Conservation (phyloP, 2,329 filamentous ascomycete genomes). For the Kalaharituber pfeilii region DNA sequence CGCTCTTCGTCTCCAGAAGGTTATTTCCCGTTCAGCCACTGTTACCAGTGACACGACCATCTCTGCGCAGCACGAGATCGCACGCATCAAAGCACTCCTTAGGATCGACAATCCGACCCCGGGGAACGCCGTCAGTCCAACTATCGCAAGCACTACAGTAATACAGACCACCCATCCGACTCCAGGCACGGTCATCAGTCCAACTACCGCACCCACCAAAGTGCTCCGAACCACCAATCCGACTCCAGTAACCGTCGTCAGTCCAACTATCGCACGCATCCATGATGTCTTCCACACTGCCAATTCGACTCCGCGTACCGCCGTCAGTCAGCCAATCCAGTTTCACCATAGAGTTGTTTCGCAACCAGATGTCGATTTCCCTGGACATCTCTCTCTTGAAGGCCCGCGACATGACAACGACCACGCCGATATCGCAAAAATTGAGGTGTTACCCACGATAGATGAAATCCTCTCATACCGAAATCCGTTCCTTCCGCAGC, state of each 20-base stretch:
- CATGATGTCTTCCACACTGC: no score
- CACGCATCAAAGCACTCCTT: slow-evolving; percentile 18
- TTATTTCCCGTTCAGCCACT: background rate
- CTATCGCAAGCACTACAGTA: no score
- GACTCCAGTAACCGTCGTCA: no score
- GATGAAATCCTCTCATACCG: slow-evolving; percentile 22
- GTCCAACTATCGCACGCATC: no score
- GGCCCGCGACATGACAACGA: slow-evolving; percentile 24
- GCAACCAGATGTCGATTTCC: slow-evolving; percentile 11
- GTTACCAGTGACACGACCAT: slow-evolving; percentile 8
- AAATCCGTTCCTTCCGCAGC: slow-evolving; percentile 16
- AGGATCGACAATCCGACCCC: slow-evolving; percentile 19
- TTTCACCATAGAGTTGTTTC: slow-evolving; percentile 5
- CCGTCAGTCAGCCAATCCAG: background rate
- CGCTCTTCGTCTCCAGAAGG: slow-evolving; percentile 4
- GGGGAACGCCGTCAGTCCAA: no score
- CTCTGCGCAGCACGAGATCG: slow-evolving; percentile 11
- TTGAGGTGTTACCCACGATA: slow-evolving; percentile 25
- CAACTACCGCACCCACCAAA: no score
- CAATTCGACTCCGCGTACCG: slow-evolving; percentile 19
- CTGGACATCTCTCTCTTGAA: slow-evolving; percentile 19
- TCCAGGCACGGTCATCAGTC: no score
- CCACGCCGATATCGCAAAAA: slow-evolving; percentile 23
- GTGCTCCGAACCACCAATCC: no score
- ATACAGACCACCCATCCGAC: no score